Evolutionary conservation across 345 rosid genomes (phyloP).

Genomic region (Erysimum cheiranthoides): DNA sequence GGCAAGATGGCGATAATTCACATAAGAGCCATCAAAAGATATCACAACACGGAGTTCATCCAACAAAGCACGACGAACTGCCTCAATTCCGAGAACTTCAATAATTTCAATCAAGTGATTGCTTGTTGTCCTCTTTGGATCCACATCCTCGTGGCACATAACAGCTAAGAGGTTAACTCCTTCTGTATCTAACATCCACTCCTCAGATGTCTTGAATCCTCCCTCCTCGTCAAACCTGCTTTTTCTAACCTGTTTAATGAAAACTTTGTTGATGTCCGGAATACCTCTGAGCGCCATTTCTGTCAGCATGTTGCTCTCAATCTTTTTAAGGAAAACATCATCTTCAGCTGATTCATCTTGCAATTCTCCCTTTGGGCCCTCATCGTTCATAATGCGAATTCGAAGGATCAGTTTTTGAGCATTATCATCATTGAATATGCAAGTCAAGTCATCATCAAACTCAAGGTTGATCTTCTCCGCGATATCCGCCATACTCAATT

Average conservation of each 20-base stretch:
- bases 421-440: conserved; percentile 95
- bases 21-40: conserved; percentile 97
- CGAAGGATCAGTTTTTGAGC: conserved; percentile 91
- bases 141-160: conserved; percentile 94
- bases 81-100: conserved; percentile 97
- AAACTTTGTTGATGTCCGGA: conserved; percentile 95
- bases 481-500: conserved; percentile 93
- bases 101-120: conserved; percentile 95
- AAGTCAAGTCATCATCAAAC: conserved; percentile 90
- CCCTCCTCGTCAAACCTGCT: conserved; percentile 81
- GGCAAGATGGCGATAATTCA: conserved; percentile 95
- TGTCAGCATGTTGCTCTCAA: conserved; percentile 95
- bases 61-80: conserved; percentile 89
- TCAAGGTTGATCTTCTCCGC: conserved; percentile 95
- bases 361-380: conserved; percentile 85
- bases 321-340: conserved; percentile 95
- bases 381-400: conserved; percentile 94
- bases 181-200: conserved; percentile 99
- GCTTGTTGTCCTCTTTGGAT: conserved; percentile 91
- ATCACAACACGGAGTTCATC: conserved; percentile 97
- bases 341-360: conserved; percentile 96
- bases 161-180: conserved; percentile 98
- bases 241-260: conserved; percentile 78
- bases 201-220: conserved; percentile 83
- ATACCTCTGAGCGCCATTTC: conserved; percentile 99